Evolutionary conservation across 108 stramenopile genomes (phyloP), one percentile per base, ranked within the genome.

Genomic region (Cyclotella sp.): DNA sequence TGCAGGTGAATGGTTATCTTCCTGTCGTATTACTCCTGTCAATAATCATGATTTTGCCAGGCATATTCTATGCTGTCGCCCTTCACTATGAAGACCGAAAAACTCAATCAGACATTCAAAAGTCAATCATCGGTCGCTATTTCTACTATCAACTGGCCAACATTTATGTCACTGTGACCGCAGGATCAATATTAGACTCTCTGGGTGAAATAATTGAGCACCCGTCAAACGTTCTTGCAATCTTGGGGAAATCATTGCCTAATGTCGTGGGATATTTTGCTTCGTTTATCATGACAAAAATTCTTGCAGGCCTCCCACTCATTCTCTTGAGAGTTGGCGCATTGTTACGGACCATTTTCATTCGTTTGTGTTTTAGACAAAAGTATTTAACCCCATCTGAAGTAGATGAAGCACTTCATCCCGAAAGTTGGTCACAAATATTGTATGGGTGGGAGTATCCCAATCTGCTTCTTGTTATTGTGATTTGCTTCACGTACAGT

Each of bases 381-480:
- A 75, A 69, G 29, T 90, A 83, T 52, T 70, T 96, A 46, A 90
- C 93, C 2, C 93, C 93, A 68, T 72, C 92, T 40, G 93, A 95
- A 66, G 71, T 91, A 34, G 87, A 93, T 62, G 85, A 89, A 53
- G 85, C 83, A 3, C 79, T 86, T 63, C 62, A 66, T 52, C 78
- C 77, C 53, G 29, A 49, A 41, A 40, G 47, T 24, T 61, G 58
- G 44, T 41, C 54, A 29, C 72, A 74, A 42, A 72, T 78, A 13
- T 74, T 63, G 75, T 95, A 93, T 66, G 94, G 93, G 7, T 95
- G 91, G 93, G 93, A 95, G 61, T 95, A 94, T 63, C 91, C 93
- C 13, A 86, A 89, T 26, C 83, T 91, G 65, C 70, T 97, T 29
- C 80, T 97, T 34, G 94, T 97, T 15, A 82, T 96, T 28, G 86